A percentile compares a stretch with the other conserved stretches of the same genome.
These are phyloP conservation scores for Alisma plantagoaquatica DNA, from an alignment of 106 monocot genomes.

Conservation along the genomic window DNA sequence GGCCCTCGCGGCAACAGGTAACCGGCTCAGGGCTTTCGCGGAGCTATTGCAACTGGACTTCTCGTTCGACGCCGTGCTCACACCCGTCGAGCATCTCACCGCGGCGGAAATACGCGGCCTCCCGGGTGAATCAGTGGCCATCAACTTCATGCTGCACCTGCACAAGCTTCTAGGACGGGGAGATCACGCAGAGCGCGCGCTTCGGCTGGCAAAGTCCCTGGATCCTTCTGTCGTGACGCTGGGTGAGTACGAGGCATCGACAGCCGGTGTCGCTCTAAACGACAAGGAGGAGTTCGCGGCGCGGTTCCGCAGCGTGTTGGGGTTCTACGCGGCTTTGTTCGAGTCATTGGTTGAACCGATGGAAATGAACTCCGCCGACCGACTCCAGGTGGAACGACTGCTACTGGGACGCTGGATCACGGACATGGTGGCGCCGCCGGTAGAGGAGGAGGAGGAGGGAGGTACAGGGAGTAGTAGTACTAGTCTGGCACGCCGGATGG, in stretches of 20 bases:
- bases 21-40: slow-evolving; percentile 68
- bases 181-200: slow-evolving; percentile 13
- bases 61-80: slow-evolving; percentile 69
- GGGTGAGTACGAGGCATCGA: slow-evolving; percentile 60
- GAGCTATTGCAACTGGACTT: slow-evolving; percentile 58
- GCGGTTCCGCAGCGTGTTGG: slow-evolving; percentile 51
- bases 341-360: slow-evolving; percentile 73
- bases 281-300: slow-evolving; percentile 41
- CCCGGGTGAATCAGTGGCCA: slow-evolving; percentile 54
- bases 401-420: slow-evolving; percentile 55
- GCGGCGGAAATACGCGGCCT: slow-evolving; percentile 32
- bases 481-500: no score
- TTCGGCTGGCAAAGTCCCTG: slow-evolving; percentile 57
- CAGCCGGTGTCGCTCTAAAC: no score
- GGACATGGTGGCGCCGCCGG: no score
- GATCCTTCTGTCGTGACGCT: slow-evolving; percentile 70
- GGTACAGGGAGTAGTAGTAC: no score
- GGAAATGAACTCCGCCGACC: slow-evolving; percentile 48
- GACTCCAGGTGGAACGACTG: slow-evolving; percentile 49
- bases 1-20: slow-evolving; percentile 56
- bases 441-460: slow-evolving; percentile 27
- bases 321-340: slow-evolving; percentile 63
- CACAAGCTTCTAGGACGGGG: slow-evolving; percentile 44
- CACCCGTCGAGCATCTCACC: slow-evolving; percentile 41
- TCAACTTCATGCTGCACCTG: slow-evolving; percentile 96